Conservation (phyloP, 352 stramenopile species). For the Globisporangium orthogonon region DNA sequence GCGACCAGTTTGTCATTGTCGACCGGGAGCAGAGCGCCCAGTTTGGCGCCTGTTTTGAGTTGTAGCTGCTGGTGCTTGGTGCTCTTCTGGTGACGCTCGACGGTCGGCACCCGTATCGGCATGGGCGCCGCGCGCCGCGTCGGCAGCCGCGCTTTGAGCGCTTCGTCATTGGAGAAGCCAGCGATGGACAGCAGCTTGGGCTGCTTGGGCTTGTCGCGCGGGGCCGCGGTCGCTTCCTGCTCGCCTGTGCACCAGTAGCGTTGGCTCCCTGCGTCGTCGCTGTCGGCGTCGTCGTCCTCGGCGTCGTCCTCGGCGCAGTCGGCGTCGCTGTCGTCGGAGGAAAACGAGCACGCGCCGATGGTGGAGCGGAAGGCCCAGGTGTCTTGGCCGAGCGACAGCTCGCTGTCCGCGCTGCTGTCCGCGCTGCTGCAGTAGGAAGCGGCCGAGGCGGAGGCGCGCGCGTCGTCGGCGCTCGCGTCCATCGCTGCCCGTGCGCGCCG, state of each 20-base stretch:
- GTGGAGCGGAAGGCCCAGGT: conserved; percentile 56
- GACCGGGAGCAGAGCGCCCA: background rate
- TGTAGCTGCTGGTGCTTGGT: conserved; percentile 11
- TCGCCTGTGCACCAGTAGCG: background rate
- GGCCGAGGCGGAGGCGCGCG: background rate
- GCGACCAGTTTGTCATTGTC: background rate
- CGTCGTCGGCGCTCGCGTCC: background rate
- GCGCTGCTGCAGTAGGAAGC: background rate
- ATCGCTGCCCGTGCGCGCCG: background rate
- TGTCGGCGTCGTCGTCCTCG: background rate
- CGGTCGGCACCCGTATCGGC: background rate
- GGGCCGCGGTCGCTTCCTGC: background rate
- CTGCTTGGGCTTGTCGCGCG: background rate
- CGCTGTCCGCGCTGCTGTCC: background rate
- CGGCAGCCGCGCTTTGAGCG: conserved; percentile 10
- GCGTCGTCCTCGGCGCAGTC: conserved; percentile 6
- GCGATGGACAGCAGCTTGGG: conserved; percentile 13
- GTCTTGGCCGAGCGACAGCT: conserved; percentile 14
- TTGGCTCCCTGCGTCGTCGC: background rate
- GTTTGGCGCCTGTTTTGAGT: too few relatives aligned
- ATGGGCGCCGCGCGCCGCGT: background rate
- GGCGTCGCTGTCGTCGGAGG: conserved; percentile 18
- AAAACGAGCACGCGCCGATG: conserved; percentile 30
- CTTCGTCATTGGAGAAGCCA: conserved; percentile 16
- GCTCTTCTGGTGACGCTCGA: background rate